A percentile compares a stretch with the other conserved stretches of the same genome.
phyloP scores from a whole-genome alignment of 192 early-diverging fungal genomes.

The Bifiguratus adelaidae region DNA sequence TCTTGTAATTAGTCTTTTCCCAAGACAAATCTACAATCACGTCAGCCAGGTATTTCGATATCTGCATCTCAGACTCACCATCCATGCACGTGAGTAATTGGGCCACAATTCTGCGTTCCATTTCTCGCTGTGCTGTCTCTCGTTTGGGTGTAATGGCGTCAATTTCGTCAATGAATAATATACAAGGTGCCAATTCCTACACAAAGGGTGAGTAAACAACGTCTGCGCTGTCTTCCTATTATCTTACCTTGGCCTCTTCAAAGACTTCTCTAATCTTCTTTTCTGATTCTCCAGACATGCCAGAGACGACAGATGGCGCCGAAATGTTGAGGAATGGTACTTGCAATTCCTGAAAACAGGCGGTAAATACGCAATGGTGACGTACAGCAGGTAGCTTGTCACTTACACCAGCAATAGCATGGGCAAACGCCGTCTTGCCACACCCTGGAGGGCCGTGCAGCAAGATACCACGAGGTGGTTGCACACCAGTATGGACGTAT shows the following conservation, averaged over 20 bases:
- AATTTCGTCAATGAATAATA: conserved; percentile 99
- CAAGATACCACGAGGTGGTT: conserved; percentile 89
- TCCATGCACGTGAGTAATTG: conserved; percentile 99
- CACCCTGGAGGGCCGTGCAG: conserved; percentile 96
- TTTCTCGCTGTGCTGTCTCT: conserved; percentile 97
- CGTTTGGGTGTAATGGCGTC: conserved; percentile 99
- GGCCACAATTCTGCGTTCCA: conserved; percentile 97
- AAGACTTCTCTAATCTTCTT: conserved; percentile 97
- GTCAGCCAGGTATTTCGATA: not conserved
- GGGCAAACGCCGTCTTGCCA: conserved; percentile 91
- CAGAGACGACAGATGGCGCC: conserved; percentile 89
- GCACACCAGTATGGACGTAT: conserved; percentile 83
- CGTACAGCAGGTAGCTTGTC: not conserved
- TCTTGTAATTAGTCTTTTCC: conserved; percentile 79
- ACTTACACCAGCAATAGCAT: conserved; percentile 88
- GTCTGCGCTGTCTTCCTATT: not conserved
- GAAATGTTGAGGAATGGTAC: conserved; percentile 91
- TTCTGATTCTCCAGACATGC: conserved; percentile 98
- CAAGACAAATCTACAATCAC: conserved; percentile 62
- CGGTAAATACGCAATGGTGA: not conserved
- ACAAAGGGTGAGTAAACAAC: not conserved
- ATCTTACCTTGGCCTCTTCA: conserved; percentile 74
- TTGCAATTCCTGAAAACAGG: conserved; percentile 49
- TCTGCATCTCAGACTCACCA: conserved; percentile 55
- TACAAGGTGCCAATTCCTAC: conserved; percentile 19